Evolutionary conservation across 805 yeast species (phyloP).

Genomic region (Sugiyamaella smithiae): DNA sequence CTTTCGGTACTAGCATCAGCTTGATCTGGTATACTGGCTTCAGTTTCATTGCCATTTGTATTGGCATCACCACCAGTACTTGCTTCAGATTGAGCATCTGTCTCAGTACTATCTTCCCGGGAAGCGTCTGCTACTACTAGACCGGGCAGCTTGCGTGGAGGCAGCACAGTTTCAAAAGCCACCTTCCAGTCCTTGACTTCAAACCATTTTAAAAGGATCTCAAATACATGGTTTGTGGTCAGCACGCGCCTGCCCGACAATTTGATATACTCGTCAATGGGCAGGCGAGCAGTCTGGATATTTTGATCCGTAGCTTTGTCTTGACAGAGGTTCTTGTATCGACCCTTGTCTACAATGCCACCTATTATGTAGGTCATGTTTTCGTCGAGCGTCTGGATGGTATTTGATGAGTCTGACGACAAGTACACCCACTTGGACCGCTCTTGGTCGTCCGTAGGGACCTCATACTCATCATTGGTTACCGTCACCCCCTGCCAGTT

Average conservation of each 20-base stretch:
- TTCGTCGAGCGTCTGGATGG: slow-evolving; percentile 57
- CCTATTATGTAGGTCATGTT: slow-evolving; percentile 84
- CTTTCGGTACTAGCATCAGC: too few species aligned
- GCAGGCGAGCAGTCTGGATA: slow-evolving; percentile 70
- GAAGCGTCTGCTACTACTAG: too few species aligned
- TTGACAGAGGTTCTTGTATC: slow-evolving; percentile 76
- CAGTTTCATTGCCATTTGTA: too few species aligned
- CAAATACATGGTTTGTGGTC: slow-evolving; percentile 95
- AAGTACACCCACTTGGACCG: slow-evolving; percentile 54
- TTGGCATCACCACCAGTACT: too few species aligned
- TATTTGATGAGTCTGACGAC: slow-evolving; percentile 83
- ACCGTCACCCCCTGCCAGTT: slow-evolving; percentile 69
- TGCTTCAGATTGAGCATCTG: too few species aligned
- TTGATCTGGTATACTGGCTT: too few species aligned
- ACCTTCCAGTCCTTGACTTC: slow-evolving; percentile 77
- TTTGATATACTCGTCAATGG: slow-evolving; percentile 80
- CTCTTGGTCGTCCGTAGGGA: slow-evolving; percentile 33
- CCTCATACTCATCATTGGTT: slow-evolving; percentile 38
- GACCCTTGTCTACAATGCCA: slow-evolving; percentile 93
- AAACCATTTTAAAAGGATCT: slow-evolving; percentile 74
- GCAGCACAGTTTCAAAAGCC: slow-evolving; percentile 85
- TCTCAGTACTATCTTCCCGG: too few species aligned
- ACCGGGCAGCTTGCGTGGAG: slow-evolving; percentile 61
- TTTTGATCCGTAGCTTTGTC: slow-evolving; percentile 77
- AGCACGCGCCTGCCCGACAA: slow-evolving; percentile 83